These are phyloP conservation scores for Botryotinia calthae DNA, from an alignment of 2,329 filamentous ascomycete genomes.

Conservation along the genomic window DNA sequence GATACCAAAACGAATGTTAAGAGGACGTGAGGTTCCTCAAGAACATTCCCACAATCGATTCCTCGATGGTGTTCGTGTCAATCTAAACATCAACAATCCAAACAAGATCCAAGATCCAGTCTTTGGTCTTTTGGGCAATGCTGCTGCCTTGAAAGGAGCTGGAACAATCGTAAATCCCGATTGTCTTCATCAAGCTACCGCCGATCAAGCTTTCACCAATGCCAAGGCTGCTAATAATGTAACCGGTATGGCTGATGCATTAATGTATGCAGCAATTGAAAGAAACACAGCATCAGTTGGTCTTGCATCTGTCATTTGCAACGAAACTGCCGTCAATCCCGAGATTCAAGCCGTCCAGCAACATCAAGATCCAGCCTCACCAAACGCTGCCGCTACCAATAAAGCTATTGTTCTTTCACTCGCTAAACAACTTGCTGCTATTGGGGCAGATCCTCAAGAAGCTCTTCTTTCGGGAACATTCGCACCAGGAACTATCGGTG, in stretches of 20 bases:
- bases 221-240: slow-evolving; percentile 55
- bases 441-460: slow-evolving; percentile 61
- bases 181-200: slow-evolving; percentile 57
- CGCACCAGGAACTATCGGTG: slow-evolving; percentile 50
- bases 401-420: slow-evolving; percentile 59
- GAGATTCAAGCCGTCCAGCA: slow-evolving; percentile 63
- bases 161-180: slow-evolving; percentile 51
- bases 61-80: slow-evolving; percentile 45
- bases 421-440: slow-evolving; percentile 56
- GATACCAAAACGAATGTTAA: slow-evolving; percentile 36
- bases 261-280: slow-evolving; percentile 55
- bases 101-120: slow-evolving; percentile 48
- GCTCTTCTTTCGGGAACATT: slow-evolving; percentile 63
- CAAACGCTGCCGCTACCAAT: slow-evolving; percentile 55
- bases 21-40: slow-evolving; percentile 52
- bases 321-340: slow-evolving; percentile 57
- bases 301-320: slow-evolving; percentile 56
- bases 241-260: slow-evolving; percentile 50
- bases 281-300: slow-evolving; percentile 60
- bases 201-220: slow-evolving; percentile 61
- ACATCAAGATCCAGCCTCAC: slow-evolving; percentile 66
- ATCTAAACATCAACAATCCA: slow-evolving; percentile 50
- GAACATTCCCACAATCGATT: slow-evolving; percentile 55
- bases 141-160: slow-evolving; percentile 48
- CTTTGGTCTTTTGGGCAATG: slow-evolving; percentile 53